A percentile compares a stretch with the other conserved stretches of the same genome.
Evolutionary conservation across 1,284 basidiomycete species (phyloP).

Genomic region (Papiliotrema nemorosa): DNA sequence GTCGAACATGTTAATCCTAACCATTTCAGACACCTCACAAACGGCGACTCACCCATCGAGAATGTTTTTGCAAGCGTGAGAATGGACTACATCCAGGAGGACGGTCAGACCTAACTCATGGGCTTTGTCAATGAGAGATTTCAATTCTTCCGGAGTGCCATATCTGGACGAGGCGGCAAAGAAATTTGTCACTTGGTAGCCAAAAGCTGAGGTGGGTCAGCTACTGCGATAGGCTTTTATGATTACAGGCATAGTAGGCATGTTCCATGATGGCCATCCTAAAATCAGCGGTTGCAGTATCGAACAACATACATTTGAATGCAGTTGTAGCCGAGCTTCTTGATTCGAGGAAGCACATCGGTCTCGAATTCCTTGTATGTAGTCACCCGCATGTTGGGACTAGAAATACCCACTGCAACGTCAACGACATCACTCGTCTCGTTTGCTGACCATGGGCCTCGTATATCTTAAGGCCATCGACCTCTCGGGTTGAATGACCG

Average conservation of each 20-base stretch:
- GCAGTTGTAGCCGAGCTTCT: slow-evolving; percentile 87
- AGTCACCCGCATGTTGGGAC: slow-evolving; percentile 78
- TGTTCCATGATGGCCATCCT: slow-evolving; percentile 96
- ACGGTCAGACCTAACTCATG: slow-evolving; percentile 91
- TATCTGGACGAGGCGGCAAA: slow-evolving; percentile 96
- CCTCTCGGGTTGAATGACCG: slow-evolving; percentile 35
- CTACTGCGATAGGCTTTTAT: neutral
- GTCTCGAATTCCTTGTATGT: slow-evolving; percentile 93
- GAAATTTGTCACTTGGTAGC: slow-evolving; percentile 96
- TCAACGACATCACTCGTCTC: neutral
- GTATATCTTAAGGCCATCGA: slow-evolving; percentile 75
- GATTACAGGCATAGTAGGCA: slow-evolving; percentile 92
- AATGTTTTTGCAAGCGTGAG: slow-evolving; percentile 96
- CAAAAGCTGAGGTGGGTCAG: slow-evolving; percentile 65
- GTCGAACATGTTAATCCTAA: slow-evolving; percentile 85
- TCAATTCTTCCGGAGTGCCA: slow-evolving; percentile 90
- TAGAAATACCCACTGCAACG: slow-evolving; percentile 80
- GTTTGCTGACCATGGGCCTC: slow-evolving; percentile 72
- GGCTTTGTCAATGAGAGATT: slow-evolving; percentile 90
- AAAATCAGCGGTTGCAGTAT: slow-evolving; percentile 9
- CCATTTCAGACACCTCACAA: neutral
- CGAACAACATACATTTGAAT: slow-evolving; percentile 67
- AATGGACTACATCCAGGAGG: slow-evolving; percentile 94
- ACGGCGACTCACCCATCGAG: slow-evolving; percentile 61
- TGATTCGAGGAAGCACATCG: slow-evolving; percentile 81